A percentile compares a stretch with the other conserved stretches of the same genome.
These are phyloP conservation scores for Cercospora berteroae DNA, from an alignment of 2,329 filamentous ascomycete species.

Conservation along the genomic window DNA sequence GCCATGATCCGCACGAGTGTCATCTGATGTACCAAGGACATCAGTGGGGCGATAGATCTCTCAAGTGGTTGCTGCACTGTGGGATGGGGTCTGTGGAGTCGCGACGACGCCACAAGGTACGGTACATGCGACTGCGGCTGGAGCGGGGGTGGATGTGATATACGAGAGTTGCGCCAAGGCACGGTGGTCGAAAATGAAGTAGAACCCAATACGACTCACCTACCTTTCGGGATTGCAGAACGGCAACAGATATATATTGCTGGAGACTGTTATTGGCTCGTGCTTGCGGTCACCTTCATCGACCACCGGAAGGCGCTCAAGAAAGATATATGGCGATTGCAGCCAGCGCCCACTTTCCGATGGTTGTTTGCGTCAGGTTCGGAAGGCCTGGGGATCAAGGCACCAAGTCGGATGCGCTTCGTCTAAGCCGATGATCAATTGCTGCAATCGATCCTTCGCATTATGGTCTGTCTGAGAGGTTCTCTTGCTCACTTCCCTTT, in stretches of 20 bases:
- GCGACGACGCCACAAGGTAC: neutral
- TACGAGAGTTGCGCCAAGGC: neutral
- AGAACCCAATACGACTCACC: neutral
- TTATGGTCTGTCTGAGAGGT: constrained; percentile 36
- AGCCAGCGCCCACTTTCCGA: neutral
- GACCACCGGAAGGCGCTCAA: neutral
- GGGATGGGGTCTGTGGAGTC: neutral
- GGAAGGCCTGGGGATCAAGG: neutral
- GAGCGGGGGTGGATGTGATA: neutral
- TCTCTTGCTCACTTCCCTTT: constrained; percentile 40
- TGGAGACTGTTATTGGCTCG: neutral
- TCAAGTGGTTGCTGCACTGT: neutral
- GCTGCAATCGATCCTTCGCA: neutral
- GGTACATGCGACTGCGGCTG: neutral
- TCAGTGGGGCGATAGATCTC: neutral
- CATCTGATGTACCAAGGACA: neutral
- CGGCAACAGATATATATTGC: neutral
- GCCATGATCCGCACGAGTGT: neutral
- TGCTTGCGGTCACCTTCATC: neutral
- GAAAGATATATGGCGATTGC: neutral
- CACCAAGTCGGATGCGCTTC: neutral
- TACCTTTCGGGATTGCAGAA: neutral
- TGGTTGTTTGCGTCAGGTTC: neutral
- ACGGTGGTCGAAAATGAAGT: neutral
- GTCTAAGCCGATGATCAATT: neutral